These are phyloP conservation scores for Euphorbia schlechtendalii DNA, from an alignment of 441 rosid species.

Conservation along the genomic window DNA sequence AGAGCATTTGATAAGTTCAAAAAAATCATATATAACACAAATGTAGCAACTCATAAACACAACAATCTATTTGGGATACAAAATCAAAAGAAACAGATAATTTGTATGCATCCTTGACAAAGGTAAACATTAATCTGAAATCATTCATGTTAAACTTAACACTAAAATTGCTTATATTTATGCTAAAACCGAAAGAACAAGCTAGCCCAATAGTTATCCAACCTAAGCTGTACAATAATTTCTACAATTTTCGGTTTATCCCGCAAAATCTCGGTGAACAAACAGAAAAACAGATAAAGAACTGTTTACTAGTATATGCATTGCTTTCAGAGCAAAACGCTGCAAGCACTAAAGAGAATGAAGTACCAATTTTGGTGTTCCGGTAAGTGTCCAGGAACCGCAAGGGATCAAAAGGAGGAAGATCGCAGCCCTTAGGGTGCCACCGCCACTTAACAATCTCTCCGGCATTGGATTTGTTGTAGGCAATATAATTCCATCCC, in stretches of 20 bases:
- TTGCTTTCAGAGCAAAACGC: neutral
- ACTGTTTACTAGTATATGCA: neutral
- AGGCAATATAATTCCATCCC: conserved; percentile 87
- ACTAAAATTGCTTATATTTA: too few relatives aligned
- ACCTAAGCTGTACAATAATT: neutral
- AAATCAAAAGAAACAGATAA: too few relatives aligned
- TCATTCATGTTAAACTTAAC: too few relatives aligned
- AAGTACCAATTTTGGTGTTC: conserved; percentile 64
- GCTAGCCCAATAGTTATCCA: neutral
- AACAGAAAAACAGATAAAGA: neutral
- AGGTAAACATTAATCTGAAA: too few relatives aligned
- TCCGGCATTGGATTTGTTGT: conserved; percentile 51
- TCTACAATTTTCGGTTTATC: neutral
- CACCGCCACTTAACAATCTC: conserved; percentile 72
- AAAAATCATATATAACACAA: neutral
- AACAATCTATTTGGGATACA: neutral
- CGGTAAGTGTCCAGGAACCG: conserved; percentile 45
- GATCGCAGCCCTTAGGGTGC: conserved; percentile 57
- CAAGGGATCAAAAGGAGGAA: conserved; percentile 59
- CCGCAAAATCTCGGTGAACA: too few relatives aligned
- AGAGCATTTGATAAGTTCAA: conserved; percentile 28
- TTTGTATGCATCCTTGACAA: too few relatives aligned
- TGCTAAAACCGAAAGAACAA: too few relatives aligned
- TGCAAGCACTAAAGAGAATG: neutral
- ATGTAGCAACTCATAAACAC: neutral